These are phyloP conservation scores for Xylaria sp. DNA, from an alignment of 495 filamentous ascomycete species.

Conservation along the genomic window DNA sequence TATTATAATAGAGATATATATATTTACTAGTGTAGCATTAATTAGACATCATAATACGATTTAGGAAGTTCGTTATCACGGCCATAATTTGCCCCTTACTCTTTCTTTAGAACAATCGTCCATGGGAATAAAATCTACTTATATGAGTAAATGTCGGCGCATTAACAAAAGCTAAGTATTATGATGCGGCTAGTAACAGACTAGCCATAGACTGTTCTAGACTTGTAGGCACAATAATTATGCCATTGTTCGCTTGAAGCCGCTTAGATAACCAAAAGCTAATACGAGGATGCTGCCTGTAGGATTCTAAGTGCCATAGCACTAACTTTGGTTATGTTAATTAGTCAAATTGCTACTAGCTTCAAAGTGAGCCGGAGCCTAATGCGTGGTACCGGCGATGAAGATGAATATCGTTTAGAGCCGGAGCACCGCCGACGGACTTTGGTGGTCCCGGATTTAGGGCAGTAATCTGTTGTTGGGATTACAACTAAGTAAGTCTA, in stretches of 20 bases:
- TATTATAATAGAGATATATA: not conserved
- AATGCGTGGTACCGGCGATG: not conserved
- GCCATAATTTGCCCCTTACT: not conserved
- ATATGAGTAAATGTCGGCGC: too few species aligned
- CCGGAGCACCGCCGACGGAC: not conserved
- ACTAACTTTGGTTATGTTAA: not conserved
- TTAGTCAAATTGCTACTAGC: slow-evolving; percentile 1
- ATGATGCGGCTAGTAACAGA: too few species aligned
- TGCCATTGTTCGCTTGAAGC: too few species aligned
- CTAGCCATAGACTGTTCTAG: too few species aligned
- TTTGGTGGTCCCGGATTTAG: not conserved
- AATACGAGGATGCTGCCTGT: not conserved
- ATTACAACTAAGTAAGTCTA: not conserved
- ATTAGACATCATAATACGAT: not conserved
- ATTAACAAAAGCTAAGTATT: not conserved
- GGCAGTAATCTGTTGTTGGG: not conserved
- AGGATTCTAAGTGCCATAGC: not conserved
- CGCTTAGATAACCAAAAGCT: too few species aligned
- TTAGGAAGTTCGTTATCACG: not conserved
- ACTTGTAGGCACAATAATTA: not conserved
- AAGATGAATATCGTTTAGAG: not conserved
- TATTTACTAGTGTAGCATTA: not conserved
- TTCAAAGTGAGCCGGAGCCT: not conserved
- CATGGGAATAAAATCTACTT: not conserved
- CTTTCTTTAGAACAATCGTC: not conserved